Base-by-base conservation (phyloP, 495 filamentous ascomycete species). In the Aspergillus homomorphus region DNA sequence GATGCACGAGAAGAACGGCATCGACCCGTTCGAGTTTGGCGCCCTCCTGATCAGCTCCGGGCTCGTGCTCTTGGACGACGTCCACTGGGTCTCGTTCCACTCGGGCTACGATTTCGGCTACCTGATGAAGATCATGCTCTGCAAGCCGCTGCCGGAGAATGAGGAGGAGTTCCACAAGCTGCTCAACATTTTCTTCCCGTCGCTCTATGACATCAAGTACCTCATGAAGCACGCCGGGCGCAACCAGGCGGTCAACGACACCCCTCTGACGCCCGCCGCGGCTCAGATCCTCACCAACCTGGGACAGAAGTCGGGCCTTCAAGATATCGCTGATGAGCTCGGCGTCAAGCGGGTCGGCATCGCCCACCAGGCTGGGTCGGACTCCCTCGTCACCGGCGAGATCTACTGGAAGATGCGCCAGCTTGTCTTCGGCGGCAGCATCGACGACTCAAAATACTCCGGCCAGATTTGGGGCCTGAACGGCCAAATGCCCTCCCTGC, bases 31-130 rank as follows among this genome's bases (percentile, higher is more conserved):
- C 24, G 86, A 91, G 54, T 98, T 98, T 67, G 94, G 91, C 6
- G 82, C 93, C 15, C 80, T 96, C 18, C 79, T 98, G 51, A 92
- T 96, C 52, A 91, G 86, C 56, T 98, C 94, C 15, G 94, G 94
- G 9, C 78, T 98, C 28, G 90, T 94, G n/a, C 85, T 94, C 63
- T 78, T 88, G 51, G 88, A 93, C 38, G 86, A 96, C 51, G 89
- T 97, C 16, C 84, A 88, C 66, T 98, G 94, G 94, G 88, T 98
- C 30, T 95, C 91, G 19, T 98, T 98, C 74, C 94, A 98, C 71
- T 92, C 90, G n/a, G 94, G 94, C 49, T 98, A 98, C 76, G 94
- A 98, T 75, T 96, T 98, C 74, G 94, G 91, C 41, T 97, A 98
- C 67, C 76, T 98, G 50, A 90, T 96, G 67, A 98, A 98, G 74